Conservation (phyloP, 345 rosid species). For the Xanthoceras sorbifolium region DNA sequence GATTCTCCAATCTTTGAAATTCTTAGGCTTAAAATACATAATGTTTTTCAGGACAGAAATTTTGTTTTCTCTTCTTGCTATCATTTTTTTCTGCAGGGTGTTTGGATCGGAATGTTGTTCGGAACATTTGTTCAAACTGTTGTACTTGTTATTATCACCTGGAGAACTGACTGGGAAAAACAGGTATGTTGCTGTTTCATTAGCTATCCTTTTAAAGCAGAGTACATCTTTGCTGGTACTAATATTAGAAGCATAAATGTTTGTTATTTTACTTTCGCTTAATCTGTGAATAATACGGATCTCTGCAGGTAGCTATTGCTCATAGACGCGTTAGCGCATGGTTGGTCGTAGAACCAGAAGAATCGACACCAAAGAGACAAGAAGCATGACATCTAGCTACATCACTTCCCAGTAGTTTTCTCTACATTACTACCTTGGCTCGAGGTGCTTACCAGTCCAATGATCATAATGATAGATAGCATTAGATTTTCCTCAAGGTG, state of each 20-base stretch:
- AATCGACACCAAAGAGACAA: not conserved
- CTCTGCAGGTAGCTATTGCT: conserved; percentile 18
- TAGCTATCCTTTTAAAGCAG: not conserved
- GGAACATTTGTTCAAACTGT: conserved; percentile 70
- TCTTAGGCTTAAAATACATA: not conserved
- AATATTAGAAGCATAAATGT: not conserved
- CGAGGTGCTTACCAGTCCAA: no score
- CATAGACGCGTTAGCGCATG: conserved; percentile 10
- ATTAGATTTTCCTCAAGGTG: no score
- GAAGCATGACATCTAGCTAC: not conserved
- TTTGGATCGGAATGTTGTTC: conserved; percentile 81
- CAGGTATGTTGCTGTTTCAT: conserved; percentile 42
- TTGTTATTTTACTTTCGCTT: not conserved
- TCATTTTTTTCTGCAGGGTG: conserved; percentile 50
- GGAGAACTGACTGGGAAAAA: conserved; percentile 76
- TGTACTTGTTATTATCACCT: conserved; percentile 51
- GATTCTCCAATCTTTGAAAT: not conserved
- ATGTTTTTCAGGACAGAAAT: not conserved
- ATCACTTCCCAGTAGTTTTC: not conserved
- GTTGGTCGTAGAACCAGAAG: conserved; percentile 3
- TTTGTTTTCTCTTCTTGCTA: not conserved
- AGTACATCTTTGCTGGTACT: not conserved
- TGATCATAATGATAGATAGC: no score
- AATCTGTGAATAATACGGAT: not conserved
- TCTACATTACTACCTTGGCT: no score